Percentiles rank a stretch among this genome's conserved stretches.
These are phyloP conservation scores for Salix udensis DNA, from an alignment of 345 rosid species.

Conservation along the genomic window DNA sequence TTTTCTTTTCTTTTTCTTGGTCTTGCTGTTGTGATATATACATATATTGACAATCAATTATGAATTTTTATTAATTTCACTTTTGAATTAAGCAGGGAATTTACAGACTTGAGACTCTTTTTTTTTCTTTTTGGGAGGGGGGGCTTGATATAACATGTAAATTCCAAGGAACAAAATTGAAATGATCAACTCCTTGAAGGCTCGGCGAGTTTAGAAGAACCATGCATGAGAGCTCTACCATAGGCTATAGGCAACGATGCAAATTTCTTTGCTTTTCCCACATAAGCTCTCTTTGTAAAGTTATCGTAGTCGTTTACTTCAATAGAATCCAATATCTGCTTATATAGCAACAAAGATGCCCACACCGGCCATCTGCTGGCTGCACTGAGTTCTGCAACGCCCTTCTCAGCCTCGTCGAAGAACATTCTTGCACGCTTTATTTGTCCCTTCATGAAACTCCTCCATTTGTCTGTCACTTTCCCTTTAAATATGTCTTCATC, in stretches of 20 bases:
- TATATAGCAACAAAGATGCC: constrained; percentile 46
- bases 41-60: not conserved
- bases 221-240: constrained; percentile 36
- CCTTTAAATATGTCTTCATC: constrained; percentile 46
- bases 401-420: constrained; percentile 51
- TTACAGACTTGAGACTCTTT: not conserved
- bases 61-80: not conserved
- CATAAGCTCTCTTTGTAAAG: constrained; percentile 48
- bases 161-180: not conserved
- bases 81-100: not conserved
- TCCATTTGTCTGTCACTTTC: constrained; percentile 45
- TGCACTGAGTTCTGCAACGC: constrained; percentile 37
- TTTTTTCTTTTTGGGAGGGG: too few relatives aligned
- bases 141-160: not conserved
- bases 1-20: not conserved
- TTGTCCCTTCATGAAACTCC: constrained; percentile 47
- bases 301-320: constrained; percentile 51
- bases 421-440: constrained; percentile 49
- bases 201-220: constrained; percentile 11
- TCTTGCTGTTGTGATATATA: too few relatives aligned
- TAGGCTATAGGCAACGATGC: constrained; percentile 38
- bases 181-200: not conserved
- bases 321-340: constrained; percentile 45
- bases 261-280: constrained; percentile 43
- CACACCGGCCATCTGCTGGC: constrained; percentile 55